These are phyloP conservation scores for Tulasnella sp. DNA, from an alignment of 768 basidiomycete genomes.

Conservation along the genomic window DNA sequence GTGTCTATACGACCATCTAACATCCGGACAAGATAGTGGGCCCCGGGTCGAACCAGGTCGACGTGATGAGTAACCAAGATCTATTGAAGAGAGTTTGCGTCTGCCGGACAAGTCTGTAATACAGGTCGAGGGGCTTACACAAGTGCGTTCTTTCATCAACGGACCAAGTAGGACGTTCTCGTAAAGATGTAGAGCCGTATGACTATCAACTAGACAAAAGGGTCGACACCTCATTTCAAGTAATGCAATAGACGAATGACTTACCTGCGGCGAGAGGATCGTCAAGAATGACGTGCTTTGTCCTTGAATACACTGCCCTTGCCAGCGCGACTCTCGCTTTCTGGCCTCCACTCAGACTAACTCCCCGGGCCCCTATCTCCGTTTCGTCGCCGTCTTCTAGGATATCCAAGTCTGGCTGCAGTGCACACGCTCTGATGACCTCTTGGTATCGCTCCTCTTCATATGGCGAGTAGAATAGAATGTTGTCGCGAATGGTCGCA, in stretches of 20 bases:
- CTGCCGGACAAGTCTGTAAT: constrained; percentile 28
- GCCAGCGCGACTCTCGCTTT: constrained; percentile 36
- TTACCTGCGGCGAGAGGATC: constrained; percentile 37
- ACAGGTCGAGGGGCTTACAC: constrained; percentile 37
- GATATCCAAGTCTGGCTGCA: constrained; percentile 45
- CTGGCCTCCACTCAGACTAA: constrained; percentile 34
- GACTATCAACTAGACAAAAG: constrained; percentile 33
- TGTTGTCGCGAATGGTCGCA: constrained; percentile 42
- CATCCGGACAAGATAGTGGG: constrained; percentile 43
- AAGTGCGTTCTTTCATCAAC: constrained; percentile 38
- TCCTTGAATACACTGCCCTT: constrained; percentile 44
- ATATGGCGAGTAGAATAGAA: constrained; percentile 53
- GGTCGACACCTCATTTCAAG: not conserved
- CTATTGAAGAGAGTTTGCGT: constrained; percentile 26
- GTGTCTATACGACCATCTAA: constrained; percentile 45
- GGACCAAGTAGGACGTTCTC: constrained; percentile 37
- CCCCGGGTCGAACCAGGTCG: constrained; percentile 44
- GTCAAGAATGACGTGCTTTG: constrained; percentile 41
- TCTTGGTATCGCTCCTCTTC: constrained; percentile 41
- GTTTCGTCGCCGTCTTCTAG: constrained; percentile 45
- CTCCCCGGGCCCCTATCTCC: constrained; percentile 39
- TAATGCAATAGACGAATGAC: not conserved
- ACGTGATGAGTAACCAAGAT: constrained; percentile 48
- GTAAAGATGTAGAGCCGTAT: constrained; percentile 37
- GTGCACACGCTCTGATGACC: constrained; percentile 44